These are phyloP conservation scores for Citrus trifoliata DNA, from an alignment of 345 rosid genomes.

Conservation along the genomic window DNA sequence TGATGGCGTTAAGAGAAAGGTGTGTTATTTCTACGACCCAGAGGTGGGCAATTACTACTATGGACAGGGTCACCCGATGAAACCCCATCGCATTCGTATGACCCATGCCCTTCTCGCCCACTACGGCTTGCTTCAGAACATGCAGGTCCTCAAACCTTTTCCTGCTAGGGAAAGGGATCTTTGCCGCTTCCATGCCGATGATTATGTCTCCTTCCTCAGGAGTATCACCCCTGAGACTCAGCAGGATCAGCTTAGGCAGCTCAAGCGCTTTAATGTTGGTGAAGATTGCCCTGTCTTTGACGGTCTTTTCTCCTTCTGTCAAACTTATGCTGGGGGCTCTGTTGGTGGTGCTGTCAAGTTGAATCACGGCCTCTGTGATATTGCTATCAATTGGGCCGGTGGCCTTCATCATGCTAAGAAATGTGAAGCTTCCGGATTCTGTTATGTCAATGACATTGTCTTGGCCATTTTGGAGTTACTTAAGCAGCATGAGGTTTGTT, in stretches of 20 bases:
- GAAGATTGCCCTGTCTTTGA: conserved; percentile 70
- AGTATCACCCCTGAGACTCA: conserved; percentile 59
- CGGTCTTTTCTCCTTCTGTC: conserved; percentile 61
- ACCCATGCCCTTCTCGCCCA: conserved; percentile 64
- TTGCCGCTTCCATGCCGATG: conserved; percentile 64
- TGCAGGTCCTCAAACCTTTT: conserved; percentile 60
- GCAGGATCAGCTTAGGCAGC: conserved; percentile 59
- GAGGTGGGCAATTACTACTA: conserved; percentile 68
- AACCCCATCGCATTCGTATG: conserved; percentile 65
- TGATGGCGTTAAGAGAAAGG: conserved; percentile 62
- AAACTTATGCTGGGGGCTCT: conserved; percentile 66
- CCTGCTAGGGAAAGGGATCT: conserved; percentile 65
- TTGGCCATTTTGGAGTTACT: conserved; percentile 66
- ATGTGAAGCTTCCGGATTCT: conserved; percentile 67
- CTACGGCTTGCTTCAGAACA: conserved; percentile 61
- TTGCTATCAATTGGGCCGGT: conserved; percentile 68
- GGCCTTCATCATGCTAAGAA: conserved; percentile 71
- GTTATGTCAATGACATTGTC: conserved; percentile 69
- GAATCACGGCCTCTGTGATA: conserved; percentile 54
- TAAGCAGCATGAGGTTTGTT: conserved; percentile 50
- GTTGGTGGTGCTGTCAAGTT: conserved; percentile 62
- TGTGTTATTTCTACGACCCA: conserved; percentile 62
- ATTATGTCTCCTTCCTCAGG: conserved; percentile 54
- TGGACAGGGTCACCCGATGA: conserved; percentile 68
- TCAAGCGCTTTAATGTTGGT: conserved; percentile 61